phyloP scores from a whole-genome alignment of 805 yeast genomes.

The Yarrowia keelungensis region DNA sequence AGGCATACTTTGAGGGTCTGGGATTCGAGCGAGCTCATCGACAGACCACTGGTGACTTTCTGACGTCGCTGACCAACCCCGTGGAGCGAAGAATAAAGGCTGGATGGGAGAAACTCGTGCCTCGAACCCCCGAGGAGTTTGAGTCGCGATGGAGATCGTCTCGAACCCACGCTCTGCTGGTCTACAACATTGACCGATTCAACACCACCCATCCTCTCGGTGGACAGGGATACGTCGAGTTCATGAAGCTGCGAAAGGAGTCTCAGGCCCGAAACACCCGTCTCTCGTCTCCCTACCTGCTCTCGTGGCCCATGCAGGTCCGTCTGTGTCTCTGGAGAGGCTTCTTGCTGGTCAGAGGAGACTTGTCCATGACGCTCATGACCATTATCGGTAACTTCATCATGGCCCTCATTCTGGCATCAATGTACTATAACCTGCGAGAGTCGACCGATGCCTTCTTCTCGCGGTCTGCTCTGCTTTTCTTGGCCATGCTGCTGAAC shows the following conservation, averaged over 20 bases:
- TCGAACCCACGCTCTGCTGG: conserved; percentile 53
- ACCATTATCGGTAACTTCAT: conserved; percentile 56
- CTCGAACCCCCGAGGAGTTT: conserved; percentile 62
- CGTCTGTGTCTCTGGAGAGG: conserved; percentile 59
- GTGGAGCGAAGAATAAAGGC: conserved; percentile 55
- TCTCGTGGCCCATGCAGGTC: conserved; percentile 57
- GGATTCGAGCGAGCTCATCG: conserved; percentile 64
- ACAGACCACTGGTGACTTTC: conserved; percentile 66
- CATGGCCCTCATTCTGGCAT: conserved; percentile 63
- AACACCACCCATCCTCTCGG: conserved; percentile 43
- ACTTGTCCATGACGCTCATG: conserved; percentile 55
- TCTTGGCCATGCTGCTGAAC: conserved; percentile 58
- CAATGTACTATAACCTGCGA: conserved; percentile 61
- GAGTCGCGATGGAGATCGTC: conserved; percentile 58
- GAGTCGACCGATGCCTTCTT: conserved; percentile 60
- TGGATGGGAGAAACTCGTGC: conserved; percentile 60
- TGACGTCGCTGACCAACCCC: conserved; percentile 64
- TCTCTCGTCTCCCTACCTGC: conserved; percentile 53
- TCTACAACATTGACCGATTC: conserved; percentile 55
- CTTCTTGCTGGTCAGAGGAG: conserved; percentile 61
- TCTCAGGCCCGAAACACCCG: conserved; percentile 49
- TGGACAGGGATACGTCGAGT: conserved; percentile 45
- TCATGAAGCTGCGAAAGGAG: conserved; percentile 47
- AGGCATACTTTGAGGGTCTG: conserved; percentile 58
- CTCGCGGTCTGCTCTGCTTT: conserved; percentile 66